These are phyloP conservation scores for Coccomyxa sp. DNA, from an alignment of 139 green algal species.

Conservation along the genomic window DNA sequence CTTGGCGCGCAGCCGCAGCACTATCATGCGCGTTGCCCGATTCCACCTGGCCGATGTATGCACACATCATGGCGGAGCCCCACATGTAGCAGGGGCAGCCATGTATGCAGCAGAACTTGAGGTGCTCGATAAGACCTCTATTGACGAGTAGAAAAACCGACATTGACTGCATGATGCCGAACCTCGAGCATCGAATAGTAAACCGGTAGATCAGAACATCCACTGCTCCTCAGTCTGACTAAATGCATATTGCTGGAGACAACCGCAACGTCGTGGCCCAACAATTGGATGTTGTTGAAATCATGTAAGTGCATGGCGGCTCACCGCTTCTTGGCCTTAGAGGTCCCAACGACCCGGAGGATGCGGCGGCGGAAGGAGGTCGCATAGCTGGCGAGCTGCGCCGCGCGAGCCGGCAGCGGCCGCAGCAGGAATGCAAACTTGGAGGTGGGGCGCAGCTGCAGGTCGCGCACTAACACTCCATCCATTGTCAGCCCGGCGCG, in stretches of 20 bases:
- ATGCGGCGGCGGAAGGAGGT: slow-evolving; percentile 19
- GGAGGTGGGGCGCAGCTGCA: slow-evolving; percentile 37
- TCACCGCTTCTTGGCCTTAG: neutral
- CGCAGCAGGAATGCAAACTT: slow-evolving; percentile 43
- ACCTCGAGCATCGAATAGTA: no score
- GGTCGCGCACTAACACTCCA: slow-evolving; percentile 42
- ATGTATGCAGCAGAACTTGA: no score
- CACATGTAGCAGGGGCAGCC: no score
- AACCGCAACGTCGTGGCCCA: no score
- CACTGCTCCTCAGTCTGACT: no score
- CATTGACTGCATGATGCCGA: no score
- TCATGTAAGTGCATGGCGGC: neutral
- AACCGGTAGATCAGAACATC: no score
- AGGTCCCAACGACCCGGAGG: slow-evolving; percentile 17
- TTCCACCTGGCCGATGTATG: slow-evolving; percentile 16
- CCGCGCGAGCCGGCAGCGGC: slow-evolving; percentile 38
- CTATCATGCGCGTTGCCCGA: slow-evolving; percentile 23
- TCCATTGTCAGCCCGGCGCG: slow-evolving; percentile 22
- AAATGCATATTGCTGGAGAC: no score
- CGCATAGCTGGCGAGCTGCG: slow-evolving; percentile 19
- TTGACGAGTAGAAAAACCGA: no score
- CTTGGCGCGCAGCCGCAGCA: slow-evolving; percentile 27
- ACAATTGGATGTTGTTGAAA: no score
- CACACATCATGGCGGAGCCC: no score
- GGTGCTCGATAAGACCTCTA: no score